Percentiles rank a stretch among this genome's conserved stretches.
These are phyloP conservation scores for Dendrobium huoshanense DNA, from an alignment of 106 monocot genomes.

Conservation along the genomic window DNA sequence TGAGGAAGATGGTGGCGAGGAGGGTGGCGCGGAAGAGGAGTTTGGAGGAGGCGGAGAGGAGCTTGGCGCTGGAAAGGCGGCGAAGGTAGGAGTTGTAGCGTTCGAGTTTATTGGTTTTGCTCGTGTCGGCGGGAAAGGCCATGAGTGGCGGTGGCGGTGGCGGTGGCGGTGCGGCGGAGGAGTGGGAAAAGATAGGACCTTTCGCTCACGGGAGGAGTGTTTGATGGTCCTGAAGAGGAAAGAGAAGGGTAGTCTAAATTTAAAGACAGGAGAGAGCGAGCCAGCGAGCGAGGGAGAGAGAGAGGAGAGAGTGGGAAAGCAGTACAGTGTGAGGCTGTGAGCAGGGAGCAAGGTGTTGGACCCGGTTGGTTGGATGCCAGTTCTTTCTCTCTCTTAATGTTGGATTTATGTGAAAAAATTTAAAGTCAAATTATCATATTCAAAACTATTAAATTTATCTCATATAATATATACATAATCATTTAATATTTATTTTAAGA, in stretches of 20 bases:
- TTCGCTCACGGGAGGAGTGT: neutral
- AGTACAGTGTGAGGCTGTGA: no score
- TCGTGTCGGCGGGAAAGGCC: slow-evolving; percentile 1
- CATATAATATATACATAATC: no score
- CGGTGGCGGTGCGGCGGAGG: neutral
- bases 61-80: neutral
- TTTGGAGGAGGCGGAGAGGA: slow-evolving; percentile 4
- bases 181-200: neutral
- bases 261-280: neutral
- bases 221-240: neutral
- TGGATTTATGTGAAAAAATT: no score
- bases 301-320: neutral
- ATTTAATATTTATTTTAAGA: no score
- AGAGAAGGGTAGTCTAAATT: neutral
- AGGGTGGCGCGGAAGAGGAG: neutral
- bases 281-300: neutral
- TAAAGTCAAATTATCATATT: no score
- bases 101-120: slow-evolving; percentile 1
- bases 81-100: slow-evolving; percentile 8
- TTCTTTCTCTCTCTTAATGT: no score
- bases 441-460: no score
- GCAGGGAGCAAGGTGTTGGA: no score
- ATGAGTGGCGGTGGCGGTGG: neutral
- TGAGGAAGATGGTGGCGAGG: neutral
- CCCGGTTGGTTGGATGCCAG: no score